Evolutionary conservation across 2,329 filamentous ascomycete species (phyloP), one percentile per base, ranked within the genome.

Genomic region (Grosmannia serpens): DNA sequence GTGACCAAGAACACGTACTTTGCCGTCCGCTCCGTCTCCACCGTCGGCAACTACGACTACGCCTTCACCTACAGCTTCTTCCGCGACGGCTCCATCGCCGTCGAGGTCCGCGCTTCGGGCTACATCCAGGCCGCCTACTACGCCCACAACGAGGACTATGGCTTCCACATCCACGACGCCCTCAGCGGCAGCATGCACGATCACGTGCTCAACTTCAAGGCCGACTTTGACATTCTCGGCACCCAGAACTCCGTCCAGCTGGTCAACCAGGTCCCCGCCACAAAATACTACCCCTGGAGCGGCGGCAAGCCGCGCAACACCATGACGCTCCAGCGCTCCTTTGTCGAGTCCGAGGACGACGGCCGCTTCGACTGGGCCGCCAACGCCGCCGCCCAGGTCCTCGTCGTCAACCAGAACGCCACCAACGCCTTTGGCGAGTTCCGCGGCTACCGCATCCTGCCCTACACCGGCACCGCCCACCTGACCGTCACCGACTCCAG

Each of bases 181-280:
- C 67, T 79, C 1, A 73, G 71, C 1, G 77, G 77, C 7, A 74
- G 71, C 31, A 79, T 81, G 72, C 79, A 82, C 65, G 77, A 81
- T 65, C 79, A 82, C 62, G 77, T 82, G 1, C 64, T 81, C 44
- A 80, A 77, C 62, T 81, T 75, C 70, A 82, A 82, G 64, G 73
- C 73, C 51, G 79, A 81, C 65, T 70, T 81, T 27, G 78, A 82
- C 62, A 73, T 81, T 35, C 67, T 74, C 9, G 78, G 77, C 20
- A 73, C 69, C 1, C 67, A 69, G 44, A 82, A 80, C 66, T 75
- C 72, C 4, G 65, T 79, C 52, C 57, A 73, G 58, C 66, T 70
- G 31, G 66, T 71, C 59, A 65, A 65, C 51, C 67, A 71, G 59
- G 68, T 71, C 2, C 69, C 70, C 2, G 62, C 65, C 4, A 64